These are phyloP conservation scores for Pseudonitzschia delicatissima DNA, from an alignment of 108 stramenopile species.

Conservation along the genomic window DNA sequence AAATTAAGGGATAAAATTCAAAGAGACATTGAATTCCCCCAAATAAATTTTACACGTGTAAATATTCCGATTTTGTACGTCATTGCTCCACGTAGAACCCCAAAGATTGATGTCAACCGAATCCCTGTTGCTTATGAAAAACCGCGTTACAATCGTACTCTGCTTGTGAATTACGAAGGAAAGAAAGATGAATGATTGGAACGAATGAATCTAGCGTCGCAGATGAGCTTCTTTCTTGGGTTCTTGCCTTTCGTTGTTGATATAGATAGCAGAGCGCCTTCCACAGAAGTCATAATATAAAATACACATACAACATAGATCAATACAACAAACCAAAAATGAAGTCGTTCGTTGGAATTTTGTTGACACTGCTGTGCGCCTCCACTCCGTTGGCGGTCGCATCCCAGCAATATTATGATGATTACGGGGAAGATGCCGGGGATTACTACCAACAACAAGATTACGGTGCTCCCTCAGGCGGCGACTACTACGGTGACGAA, in stretches of 20 bases:
- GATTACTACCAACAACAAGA: constrained; percentile 22
- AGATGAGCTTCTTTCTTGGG: neutral
- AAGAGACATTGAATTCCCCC: too few species aligned
- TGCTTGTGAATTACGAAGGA: neutral
- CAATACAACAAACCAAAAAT: neutral
- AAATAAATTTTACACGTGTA: constrained; percentile 2
- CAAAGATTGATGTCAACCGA: neutral
- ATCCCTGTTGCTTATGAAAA: neutral
- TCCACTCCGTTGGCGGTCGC: neutral
- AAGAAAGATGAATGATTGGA: neutral
- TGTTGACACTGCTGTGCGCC: neutral
- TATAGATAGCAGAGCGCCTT: too few species aligned
- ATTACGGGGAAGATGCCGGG: constrained; percentile 10
- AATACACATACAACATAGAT: neutral
- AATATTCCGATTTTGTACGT: neutral
- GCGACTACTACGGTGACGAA: constrained; percentile 17
- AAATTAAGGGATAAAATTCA: too few species aligned
- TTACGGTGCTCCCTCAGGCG: neutral
- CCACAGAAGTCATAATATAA: too few species aligned
- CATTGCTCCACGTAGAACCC: constrained; percentile 1
- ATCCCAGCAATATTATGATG: constrained; percentile 11
- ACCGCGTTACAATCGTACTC: neutral
- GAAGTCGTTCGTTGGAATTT: constrained; percentile 1
- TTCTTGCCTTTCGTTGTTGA: neutral
- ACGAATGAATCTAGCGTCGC: neutral